These are phyloP conservation scores for Stentor coeruleus DNA, from an alignment of 73 alveolate genomes.

Conservation along the genomic window DNA sequence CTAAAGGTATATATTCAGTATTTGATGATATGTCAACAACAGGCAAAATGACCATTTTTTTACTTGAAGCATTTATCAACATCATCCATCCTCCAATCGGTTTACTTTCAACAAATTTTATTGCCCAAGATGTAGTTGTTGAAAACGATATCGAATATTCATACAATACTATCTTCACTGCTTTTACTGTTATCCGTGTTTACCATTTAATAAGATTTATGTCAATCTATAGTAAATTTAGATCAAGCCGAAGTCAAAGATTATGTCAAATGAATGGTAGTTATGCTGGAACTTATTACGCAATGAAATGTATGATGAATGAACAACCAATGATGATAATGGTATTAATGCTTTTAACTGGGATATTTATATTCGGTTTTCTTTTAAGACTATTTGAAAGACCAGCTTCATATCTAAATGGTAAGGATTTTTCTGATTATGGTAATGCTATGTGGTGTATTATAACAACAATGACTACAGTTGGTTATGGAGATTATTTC, in stretches of 20 bases:
- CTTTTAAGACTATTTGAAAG: conserved; percentile 45
- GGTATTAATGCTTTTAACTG: conserved; percentile 29
- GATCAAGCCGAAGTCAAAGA: conserved; percentile 40
- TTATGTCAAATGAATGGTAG: conserved; percentile 46
- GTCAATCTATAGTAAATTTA: conserved; percentile 15
- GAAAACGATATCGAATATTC: background rate
- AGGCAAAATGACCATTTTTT: background rate
- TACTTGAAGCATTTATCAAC: background rate
- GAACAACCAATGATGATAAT: conserved; percentile 44
- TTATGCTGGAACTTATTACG: conserved; percentile 46
- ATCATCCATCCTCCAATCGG: conserved; percentile 6
- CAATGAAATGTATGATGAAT: conserved; percentile 58
- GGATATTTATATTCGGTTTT: conserved; percentile 42
- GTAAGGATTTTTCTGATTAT: conserved; percentile 18
- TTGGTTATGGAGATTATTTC: conserved; percentile 52
- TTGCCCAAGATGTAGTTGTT: background rate
- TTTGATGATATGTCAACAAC: background rate
- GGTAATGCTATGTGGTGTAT: conserved; percentile 50
- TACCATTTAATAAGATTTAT: conserved; percentile 16
- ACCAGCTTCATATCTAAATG: conserved; percentile 29
- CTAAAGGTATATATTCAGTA: conserved; percentile 22
- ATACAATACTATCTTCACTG: background rate
- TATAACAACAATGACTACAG: conserved; percentile 52
- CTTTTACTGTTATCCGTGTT: conserved; percentile 2
- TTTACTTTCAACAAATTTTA: background rate